These are phyloP conservation scores for Nitzschia palea DNA, from an alignment of 108 stramenopile genomes.

Conservation along the genomic window DNA sequence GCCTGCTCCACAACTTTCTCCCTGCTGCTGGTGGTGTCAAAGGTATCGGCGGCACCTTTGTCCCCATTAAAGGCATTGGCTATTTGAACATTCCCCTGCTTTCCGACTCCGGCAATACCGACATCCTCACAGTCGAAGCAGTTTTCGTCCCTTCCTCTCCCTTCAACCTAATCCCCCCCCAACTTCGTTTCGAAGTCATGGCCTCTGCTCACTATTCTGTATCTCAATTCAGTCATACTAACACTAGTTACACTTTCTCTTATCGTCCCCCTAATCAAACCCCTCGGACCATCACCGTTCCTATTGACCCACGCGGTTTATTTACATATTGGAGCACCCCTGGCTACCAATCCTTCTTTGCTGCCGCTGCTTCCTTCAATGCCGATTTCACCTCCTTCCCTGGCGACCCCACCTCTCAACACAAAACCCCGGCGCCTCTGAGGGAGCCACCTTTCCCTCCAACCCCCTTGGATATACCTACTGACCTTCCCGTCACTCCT, in stretches of 20 bases:
- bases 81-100: not conserved
- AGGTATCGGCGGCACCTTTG: not conserved
- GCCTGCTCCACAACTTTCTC: not conserved
- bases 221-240: not conserved
- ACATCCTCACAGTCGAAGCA: not conserved
- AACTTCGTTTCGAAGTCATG: not conserved
- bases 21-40: no score
- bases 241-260: not conserved
- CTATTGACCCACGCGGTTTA: not conserved
- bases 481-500: not conserved
- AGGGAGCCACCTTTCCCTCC: not conserved
- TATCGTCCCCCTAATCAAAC: not conserved
- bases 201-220: not conserved
- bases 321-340: not conserved
- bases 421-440: not conserved
- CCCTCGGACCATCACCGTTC: not conserved
- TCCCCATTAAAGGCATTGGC: not conserved
- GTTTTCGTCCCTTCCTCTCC: not conserved
- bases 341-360: conserved; percentile 1
- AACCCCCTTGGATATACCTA: not conserved
- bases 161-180: not conserved
- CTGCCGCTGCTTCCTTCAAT: no score
- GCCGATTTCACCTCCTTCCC: no score
- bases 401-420: no score
- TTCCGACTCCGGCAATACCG: not conserved